Percentiles rank a stretch among this genome's conserved stretches.
Conservation (phyloP, 192 early-diverging fungal genomes). For the Entomortierella chlamydospora region DNA sequence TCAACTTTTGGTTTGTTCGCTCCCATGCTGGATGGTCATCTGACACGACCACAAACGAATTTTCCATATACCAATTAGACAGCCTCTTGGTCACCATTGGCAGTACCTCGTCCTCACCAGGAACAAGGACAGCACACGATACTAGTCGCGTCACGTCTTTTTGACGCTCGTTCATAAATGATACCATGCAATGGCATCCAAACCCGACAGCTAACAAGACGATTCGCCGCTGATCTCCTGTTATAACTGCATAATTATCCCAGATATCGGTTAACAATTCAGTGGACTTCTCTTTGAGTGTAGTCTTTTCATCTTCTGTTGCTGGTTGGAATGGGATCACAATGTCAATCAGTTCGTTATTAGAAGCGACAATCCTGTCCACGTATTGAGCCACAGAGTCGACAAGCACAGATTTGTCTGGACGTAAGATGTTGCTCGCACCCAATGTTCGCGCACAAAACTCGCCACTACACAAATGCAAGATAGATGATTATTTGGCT, state of each 20-base stretch:
- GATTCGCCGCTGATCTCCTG: conserved; percentile 23
- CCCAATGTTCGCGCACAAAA: conserved; percentile 37
- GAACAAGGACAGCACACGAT: conserved; percentile 49
- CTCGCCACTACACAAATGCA: conserved; percentile 22
- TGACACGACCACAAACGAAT: conserved; percentile 40
- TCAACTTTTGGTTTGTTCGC: conserved; percentile 17
- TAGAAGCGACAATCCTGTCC: conserved; percentile 38
- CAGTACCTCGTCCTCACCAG: conserved; percentile 39
- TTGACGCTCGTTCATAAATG: conserved; percentile 55
- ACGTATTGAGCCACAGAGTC: conserved; percentile 48
- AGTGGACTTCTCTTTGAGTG: conserved; percentile 41
- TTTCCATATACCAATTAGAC: conserved; percentile 37
- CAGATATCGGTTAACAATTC: conserved; percentile 49
- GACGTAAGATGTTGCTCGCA: conserved; percentile 36
- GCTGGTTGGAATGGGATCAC: conserved; percentile 41
- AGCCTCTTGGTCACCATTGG: conserved; percentile 49
- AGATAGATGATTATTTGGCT: too few species aligned
- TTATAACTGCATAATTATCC: conserved; percentile 45
- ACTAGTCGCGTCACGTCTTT: conserved; percentile 43
- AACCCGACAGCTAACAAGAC: conserved; percentile 50
- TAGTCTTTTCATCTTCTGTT: conserved; percentile 34
- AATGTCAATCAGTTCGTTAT: conserved; percentile 39
- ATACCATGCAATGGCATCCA: conserved; percentile 47
- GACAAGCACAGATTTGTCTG: conserved; percentile 36
- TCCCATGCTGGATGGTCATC: conserved; percentile 50